Conservation (phyloP, 352 stramenopile species). For the Pythium inflatum region DNA sequence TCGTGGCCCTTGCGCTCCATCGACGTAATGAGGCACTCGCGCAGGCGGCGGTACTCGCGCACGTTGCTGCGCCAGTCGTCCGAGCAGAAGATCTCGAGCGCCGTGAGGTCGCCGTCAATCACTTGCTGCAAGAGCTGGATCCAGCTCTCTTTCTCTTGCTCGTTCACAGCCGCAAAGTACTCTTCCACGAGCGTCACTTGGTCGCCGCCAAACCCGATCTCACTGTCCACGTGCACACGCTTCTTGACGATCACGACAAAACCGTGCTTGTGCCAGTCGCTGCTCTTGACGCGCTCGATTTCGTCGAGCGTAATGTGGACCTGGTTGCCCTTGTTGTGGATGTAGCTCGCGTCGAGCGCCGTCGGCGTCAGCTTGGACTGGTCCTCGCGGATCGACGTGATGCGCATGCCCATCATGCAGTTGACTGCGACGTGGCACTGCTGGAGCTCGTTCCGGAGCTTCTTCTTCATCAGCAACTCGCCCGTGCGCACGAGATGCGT, state of each 20-base stretch:
- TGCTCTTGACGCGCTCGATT: slow-evolving; percentile 72
- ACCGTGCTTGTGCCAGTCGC: slow-evolving; percentile 72
- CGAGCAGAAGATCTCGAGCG: slow-evolving; percentile 87
- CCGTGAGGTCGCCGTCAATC: slow-evolving; percentile 80
- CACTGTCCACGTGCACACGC: slow-evolving; percentile 27
- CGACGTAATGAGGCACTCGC: slow-evolving; percentile 78
- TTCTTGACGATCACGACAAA: slow-evolving; percentile 78
- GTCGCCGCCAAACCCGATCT: slow-evolving; percentile 28
- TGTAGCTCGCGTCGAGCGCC: slow-evolving; percentile 57
- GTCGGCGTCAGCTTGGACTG: slow-evolving; percentile 35
- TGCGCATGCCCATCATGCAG: slow-evolving; percentile 86
- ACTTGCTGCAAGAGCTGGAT: slow-evolving; percentile 71
- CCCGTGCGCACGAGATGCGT: slow-evolving; percentile 80
- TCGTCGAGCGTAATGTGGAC: slow-evolving; percentile 79
- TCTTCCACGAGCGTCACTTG: slow-evolving; percentile 55
- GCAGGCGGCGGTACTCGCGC: slow-evolving; percentile 75
- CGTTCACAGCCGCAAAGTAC: slow-evolving; percentile 73
- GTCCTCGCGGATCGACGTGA: slow-evolving; percentile 63
- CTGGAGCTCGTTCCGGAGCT: slow-evolving; percentile 81
- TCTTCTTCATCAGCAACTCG: slow-evolving; percentile 68
- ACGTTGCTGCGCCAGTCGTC: slow-evolving; percentile 91
- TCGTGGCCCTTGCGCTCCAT: slow-evolving; percentile 85
- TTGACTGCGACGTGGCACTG: slow-evolving; percentile 74
- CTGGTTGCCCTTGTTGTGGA: slow-evolving; percentile 65
- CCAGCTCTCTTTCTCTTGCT: slow-evolving; percentile 72